A percentile compares a stretch with the other conserved stretches of the same genome.
Evolutionary conservation across 2,329 filamentous ascomycete species (phyloP).

Genomic region (Penicillium sp.): DNA sequence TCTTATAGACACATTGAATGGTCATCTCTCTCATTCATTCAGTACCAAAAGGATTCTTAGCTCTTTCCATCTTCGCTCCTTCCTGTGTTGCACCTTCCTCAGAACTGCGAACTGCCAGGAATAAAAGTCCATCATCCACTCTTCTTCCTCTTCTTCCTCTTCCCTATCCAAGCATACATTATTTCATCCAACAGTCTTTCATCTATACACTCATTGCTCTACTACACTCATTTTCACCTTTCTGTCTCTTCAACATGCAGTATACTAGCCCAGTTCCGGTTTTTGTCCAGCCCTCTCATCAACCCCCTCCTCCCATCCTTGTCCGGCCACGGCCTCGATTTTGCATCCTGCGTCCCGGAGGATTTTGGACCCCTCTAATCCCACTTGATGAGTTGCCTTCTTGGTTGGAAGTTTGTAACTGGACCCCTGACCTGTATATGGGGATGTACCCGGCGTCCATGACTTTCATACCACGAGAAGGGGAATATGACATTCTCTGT

Average conservation of each 20-base stretch:
- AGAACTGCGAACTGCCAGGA: background rate
- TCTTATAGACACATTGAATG: background rate
- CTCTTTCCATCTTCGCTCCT: background rate
- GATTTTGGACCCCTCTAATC: slow-evolving; percentile 39
- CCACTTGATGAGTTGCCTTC: slow-evolving; percentile 45
- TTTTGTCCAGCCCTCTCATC: background rate
- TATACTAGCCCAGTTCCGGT: background rate
- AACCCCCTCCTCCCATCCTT: background rate
- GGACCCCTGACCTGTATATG: slow-evolving; percentile 21
- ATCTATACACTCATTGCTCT: slow-evolving; percentile 1
- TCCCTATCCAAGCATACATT: background rate
- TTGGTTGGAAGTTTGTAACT: slow-evolving; percentile 33
- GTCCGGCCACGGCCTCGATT: slow-evolving; percentile 34
- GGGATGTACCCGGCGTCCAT: slow-evolving; percentile 25
- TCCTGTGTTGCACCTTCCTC: background rate
- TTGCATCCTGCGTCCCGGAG: slow-evolving; percentile 40
- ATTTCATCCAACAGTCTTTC: too few relatives aligned
- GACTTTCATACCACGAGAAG: slow-evolving; percentile 25
- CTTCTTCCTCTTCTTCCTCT: background rate
- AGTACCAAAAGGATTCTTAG: background rate
- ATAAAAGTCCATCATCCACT: background rate
- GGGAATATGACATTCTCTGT: slow-evolving; percentile 37
- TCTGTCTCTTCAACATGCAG: slow-evolving; percentile 11
- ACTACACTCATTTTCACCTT: slow-evolving; percentile 3
- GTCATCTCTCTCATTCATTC: background rate